Evolutionary conservation across 2,329 filamentous ascomycete species (phyloP), one percentile per base, ranked within the genome.

Genomic region (Periconia sp.): DNA sequence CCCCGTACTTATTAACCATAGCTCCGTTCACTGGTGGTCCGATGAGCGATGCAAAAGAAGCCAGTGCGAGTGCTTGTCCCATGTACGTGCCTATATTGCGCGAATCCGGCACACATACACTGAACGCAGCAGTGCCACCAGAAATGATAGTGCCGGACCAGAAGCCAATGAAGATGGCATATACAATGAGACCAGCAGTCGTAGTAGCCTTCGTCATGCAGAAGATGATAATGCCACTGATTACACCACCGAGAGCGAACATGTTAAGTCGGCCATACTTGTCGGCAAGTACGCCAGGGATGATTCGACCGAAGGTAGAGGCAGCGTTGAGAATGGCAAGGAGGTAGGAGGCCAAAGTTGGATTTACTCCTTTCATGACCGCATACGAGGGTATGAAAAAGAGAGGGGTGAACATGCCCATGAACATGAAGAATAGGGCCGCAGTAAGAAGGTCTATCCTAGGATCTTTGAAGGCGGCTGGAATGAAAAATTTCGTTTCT

Each of bases 391-490:
- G 69, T 30, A 78, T 56, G 58, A 73, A 82, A 50, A 64, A 62
- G 1, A 63, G 13, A 2, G 80, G 78, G 11, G 80, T 54, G 62
- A 86, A 80, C 61, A 87, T 84, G 68, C 77, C 78, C 29, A 61
- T 80, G 67, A 83, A 83, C 55, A 85, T 70, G 63, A 85, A 84
- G 46, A 75, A 72, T n/a, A 70, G 76, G 2, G 66, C 67, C 4
- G 63, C 28, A 5, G 68, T 61, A 41, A 75, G 68, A 32, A 73
- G 49, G 0, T 66, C 33, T 50, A 68, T 76, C 1, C 63, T 62
- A 2, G 50, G 38, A 19, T 66, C 53, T 36, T 53, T 61, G 47
- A 66, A 63, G 0, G 66, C 43, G n/a, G 28, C 47, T 8, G 18
- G 34, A 21, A 58, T 50, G 38, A 54, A 61, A 41, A 72, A 67